Evolutionary conservation across 208 protist genomes (phyloP), one percentile per base, ranked within the genome.

Genomic region (Eutreptiella sp.): DNA sequence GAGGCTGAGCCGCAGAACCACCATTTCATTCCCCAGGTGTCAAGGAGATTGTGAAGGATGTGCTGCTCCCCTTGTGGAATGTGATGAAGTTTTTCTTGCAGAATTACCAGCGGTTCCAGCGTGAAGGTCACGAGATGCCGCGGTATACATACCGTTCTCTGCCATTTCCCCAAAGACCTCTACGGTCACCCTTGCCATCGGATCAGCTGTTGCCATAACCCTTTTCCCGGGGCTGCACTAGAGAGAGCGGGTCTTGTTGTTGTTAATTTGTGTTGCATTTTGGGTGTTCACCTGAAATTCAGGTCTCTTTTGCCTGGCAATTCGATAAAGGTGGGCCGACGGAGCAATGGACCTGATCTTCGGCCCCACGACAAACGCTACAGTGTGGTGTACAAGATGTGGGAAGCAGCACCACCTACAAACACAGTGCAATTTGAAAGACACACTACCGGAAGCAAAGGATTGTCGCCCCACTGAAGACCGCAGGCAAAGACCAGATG

Each of bases 51-150:
- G 79, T 99, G 11, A 96, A 90, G 61, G 93, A 98, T 66, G 88
- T 99, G 7, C 85, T 99, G 32, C 79, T 99, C 35, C 97, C 96
- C 35, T 97, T 97, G 85, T 97, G 90, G 76, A 98, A 99, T 70
- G 86, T 92, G 3, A 92, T 90, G 68, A 88, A 96, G 41, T 98
- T 99, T 80, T 98, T 99, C 66, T 88, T 97, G 26, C 75, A 97
- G 47, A 94, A 98, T 68, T 73, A 80, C 7, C 80, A 88, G 48
- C 73, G 68, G 35, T 93, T 83, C 59, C 7, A 5, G 7, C 43
- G 5, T 24, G 7, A 50, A 14, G 16, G 5, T 32, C 7, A 38
- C 16, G 58, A 66, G 38, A 29, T n/a, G 33, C 4, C 19, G 14
- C 23, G 26, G 33, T 57, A 21, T 24, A 14, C 11, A 16, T 38